phyloP scores from a whole-genome alignment of 1,284 basidiomycete genomes.

The Schizophyllum amplum region DNA sequence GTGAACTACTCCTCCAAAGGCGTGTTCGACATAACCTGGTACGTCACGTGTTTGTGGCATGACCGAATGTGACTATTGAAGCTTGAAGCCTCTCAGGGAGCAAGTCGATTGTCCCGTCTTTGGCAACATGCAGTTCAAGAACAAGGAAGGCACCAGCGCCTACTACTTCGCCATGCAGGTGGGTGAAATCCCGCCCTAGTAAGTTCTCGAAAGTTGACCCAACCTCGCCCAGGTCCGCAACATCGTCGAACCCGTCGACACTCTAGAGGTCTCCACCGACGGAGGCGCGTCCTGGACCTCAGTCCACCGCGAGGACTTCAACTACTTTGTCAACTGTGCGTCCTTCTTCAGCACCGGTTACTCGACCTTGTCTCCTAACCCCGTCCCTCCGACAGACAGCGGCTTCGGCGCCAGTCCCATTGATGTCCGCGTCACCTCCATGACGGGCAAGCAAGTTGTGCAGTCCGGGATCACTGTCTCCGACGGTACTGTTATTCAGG shows the following conservation, averaged over 20 bases:
- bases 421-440: neutral
- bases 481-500: neutral
- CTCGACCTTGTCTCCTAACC: neutral
- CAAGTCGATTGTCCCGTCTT: neutral
- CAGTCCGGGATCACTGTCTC: neutral
- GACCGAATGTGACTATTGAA: neutral
- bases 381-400: neutral
- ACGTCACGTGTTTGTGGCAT: neutral
- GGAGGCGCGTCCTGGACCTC: neutral
- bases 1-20: neutral
- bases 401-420: neutral
- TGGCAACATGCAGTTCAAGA: constrained; percentile 2
- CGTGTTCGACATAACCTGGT: constrained; percentile 2
- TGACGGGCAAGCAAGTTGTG: neutral
- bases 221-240: neutral
- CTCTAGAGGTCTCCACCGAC: constrained; percentile 1
- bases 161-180: constrained; percentile 2
- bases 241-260: neutral
- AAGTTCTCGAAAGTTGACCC: neutral
- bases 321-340: constrained; percentile 1
- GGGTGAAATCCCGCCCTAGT: neutral
- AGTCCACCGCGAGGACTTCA: constrained; percentile 1
- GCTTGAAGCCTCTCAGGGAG: neutral
- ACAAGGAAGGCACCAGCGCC: constrained; percentile 1
- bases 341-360: neutral